These are phyloP conservation scores for Clavariopsis aquatica DNA, from an alignment of 495 filamentous ascomycete genomes.

Conservation along the genomic window DNA sequence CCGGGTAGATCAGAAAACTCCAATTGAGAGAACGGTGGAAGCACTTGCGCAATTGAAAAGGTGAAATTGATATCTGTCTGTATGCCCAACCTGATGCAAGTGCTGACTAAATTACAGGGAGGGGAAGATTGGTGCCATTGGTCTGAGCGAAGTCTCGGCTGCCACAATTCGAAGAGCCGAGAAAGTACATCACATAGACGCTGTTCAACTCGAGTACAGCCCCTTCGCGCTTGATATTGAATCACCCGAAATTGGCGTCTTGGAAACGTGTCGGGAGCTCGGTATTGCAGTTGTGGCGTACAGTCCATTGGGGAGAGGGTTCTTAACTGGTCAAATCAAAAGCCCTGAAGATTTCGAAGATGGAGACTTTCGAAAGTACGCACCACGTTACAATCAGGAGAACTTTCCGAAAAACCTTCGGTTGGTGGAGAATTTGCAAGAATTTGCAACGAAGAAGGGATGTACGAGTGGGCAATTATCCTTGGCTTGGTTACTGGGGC, in stretches of 20 bases:
- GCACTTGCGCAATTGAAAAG: slow-evolving; percentile 31
- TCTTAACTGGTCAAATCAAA: slow-evolving; percentile 56
- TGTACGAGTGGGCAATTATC: slow-evolving; percentile 54
- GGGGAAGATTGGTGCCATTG: slow-evolving; percentile 48
- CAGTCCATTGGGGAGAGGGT: slow-evolving; percentile 62
- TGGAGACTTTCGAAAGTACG: slow-evolving; percentile 47
- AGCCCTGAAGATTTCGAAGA: slow-evolving; percentile 52
- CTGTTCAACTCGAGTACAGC: slow-evolving; percentile 67
- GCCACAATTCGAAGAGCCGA: slow-evolving; percentile 52
- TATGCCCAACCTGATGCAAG: background rate
- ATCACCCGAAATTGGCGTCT: slow-evolving; percentile 47
- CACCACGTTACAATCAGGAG: slow-evolving; percentile 53
- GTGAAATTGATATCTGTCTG: background rate
- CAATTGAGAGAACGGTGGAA: slow-evolving; percentile 33
- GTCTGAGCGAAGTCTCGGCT: slow-evolving; percentile 55
- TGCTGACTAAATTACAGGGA: slow-evolving; percentile 5
- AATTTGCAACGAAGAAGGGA: slow-evolving; percentile 52
- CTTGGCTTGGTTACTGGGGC: slow-evolving; percentile 59
- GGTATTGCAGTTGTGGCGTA: slow-evolving; percentile 64
- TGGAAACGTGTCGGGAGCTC: slow-evolving; percentile 62
- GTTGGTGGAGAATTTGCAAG: slow-evolving; percentile 52
- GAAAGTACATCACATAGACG: slow-evolving; percentile 60
- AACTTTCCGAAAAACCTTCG: slow-evolving; percentile 59
- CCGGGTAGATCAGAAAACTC: slow-evolving; percentile 35
- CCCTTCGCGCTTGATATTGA: slow-evolving; percentile 63